Evolutionary conservation across 371 early-diverging fungal species (phyloP).

Genomic region (Apophysomyces trapeziformis): DNA sequence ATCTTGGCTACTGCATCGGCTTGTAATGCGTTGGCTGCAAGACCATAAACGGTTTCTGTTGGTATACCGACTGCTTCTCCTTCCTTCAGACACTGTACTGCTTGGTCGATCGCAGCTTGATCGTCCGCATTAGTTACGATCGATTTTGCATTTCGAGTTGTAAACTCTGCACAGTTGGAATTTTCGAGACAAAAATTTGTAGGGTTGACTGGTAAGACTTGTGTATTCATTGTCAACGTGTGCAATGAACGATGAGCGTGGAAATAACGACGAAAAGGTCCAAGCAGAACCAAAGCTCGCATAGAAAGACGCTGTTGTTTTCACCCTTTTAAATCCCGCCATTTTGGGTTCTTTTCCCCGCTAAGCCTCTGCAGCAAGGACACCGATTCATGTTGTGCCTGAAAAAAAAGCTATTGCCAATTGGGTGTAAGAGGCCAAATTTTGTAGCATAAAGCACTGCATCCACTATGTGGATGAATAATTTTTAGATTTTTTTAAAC

Average conservation of each 20-base stretch:
- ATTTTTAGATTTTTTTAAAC: too few species aligned
- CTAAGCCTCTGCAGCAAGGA: too few species aligned
- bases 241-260: constrained; percentile 6
- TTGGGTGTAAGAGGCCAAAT: too few species aligned
- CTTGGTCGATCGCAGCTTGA: constrained; percentile 45
- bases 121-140: constrained; percentile 28
- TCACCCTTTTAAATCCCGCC: neutral
- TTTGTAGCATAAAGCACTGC: too few species aligned
- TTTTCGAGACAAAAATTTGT: constrained; percentile 18
- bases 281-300: constrained; percentile 6
- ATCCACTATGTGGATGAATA: too few species aligned
- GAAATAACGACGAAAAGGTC: constrained; percentile 6
- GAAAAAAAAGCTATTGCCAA: too few species aligned
- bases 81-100: constrained; percentile 43
- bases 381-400: too few species aligned
- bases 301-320: constrained; percentile 8
- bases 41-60: constrained; percentile 99
- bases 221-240: neutral
- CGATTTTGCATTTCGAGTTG: constrained; percentile 21
- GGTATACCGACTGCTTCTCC: constrained; percentile 92
- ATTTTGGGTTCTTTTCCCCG: neutral
- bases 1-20: constrained; percentile 80
- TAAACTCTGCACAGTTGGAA: constrained; percentile 5
- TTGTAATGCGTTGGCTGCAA: constrained; percentile 92
- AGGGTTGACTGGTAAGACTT: constrained; percentile 18